phyloP scores from a whole-genome alignment of 2,329 filamentous ascomycete genomes.

The Aspergillus spinulosporus region DNA sequence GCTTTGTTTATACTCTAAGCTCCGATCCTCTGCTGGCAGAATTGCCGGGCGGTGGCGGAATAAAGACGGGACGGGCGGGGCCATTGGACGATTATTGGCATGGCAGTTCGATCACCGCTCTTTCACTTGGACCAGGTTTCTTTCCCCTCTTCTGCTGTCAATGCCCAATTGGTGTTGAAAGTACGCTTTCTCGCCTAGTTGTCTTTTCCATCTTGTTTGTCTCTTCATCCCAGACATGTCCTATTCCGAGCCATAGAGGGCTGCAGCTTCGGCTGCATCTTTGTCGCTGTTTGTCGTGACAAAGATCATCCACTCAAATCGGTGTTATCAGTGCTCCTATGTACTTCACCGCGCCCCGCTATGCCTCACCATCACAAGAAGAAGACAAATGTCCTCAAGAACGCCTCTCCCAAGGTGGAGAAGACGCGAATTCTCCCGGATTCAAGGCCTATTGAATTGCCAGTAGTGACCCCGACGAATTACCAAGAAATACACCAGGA shows the following conservation, averaged over 20 bases:
- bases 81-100: not conserved
- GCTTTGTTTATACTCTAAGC: not conserved
- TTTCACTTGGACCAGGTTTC: conserved; percentile 11
- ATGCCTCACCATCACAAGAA: conserved; percentile 50
- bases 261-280: conserved; percentile 47
- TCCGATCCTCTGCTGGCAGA: not conserved
- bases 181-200: conserved; percentile 12
- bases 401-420: conserved; percentile 37
- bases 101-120: conserved; percentile 21
- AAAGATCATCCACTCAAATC: conserved; percentile 29
- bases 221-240: conserved; percentile 28
- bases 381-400: conserved; percentile 36
- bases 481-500: conserved; percentile 85
- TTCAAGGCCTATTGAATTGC: conserved; percentile 33
- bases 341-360: conserved; percentile 38
- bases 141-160: not conserved
- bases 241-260: conserved; percentile 37
- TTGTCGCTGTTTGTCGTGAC: conserved; percentile 34
- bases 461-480: conserved; percentile 51
- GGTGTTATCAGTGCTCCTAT: conserved; percentile 24
- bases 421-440: conserved; percentile 32
- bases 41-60: conserved; percentile 26
- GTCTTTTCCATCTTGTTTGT: conserved; percentile 7
- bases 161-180: conserved; percentile 14
- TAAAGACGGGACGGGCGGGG: conserved; percentile 20